Base-by-base conservation (phyloP, 805 yeast species). In the Nakazawaea anatomiae region DNA sequence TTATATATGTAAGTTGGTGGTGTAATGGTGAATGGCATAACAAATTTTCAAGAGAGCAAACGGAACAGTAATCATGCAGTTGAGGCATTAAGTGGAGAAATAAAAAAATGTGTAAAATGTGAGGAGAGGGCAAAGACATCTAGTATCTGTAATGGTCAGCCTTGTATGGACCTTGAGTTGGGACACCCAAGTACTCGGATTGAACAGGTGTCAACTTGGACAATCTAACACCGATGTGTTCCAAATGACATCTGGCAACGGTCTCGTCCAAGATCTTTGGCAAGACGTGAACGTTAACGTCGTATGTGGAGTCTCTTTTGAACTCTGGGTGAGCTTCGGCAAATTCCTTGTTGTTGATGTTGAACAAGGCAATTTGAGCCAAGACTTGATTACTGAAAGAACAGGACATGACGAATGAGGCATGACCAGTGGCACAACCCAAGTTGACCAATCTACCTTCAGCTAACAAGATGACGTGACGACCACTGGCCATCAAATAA, bases 361-460 rank as follows among this genome's bases (percentile, higher is more conserved):
- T 92, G 95, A 79, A 92, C 71, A 91, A 79, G 66, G 97, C 98
- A 68, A 91, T 92, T 80, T 92, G 99, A 64, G 99, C 99, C 71
- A 92, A 82, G 59, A 92, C 98, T 81, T 92, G 99, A 88, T 92
- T 92, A 65, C 97, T 89, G 96, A 92, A 92, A 51, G 98, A 94
- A 79, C 98, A 94, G 57, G 97, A 90, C 99, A 92, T 92, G 69
- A 92, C 99, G 71, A 92, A 92, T 41, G 97, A 89, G 48, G 98
- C 87, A 83, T 92, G 99, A 71, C 99, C 99, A 67, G 98, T 92
- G 71, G 98, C 99, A 80, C 98, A 94, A 67, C 99, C 99, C 71
- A 92, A 82, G 90, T 92, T 92, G 71, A 92, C 98, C 68, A 92
- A 86, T 81, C 99, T 90, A 79, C 99, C 99, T 76, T 91, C 97